Conservation (phyloP, 2,329 filamentous ascomycete genomes). For the Fusarium ambrosium region DNA sequence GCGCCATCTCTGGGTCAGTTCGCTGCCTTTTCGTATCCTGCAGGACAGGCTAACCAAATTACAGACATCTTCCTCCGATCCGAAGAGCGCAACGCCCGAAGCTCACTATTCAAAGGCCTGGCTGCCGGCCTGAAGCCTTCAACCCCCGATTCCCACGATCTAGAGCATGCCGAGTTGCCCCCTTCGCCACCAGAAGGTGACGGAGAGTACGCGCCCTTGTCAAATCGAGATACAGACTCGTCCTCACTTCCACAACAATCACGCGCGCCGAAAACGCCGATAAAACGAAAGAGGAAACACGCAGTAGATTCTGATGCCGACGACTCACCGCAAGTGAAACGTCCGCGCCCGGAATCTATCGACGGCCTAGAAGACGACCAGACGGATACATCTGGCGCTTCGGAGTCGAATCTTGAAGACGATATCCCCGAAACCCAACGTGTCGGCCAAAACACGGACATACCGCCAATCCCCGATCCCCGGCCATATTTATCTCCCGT, state of each 20-base stretch:
- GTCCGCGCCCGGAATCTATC: background rate
- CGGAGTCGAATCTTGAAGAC: background rate
- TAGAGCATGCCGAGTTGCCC: background rate
- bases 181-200: background rate
- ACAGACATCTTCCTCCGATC: background rate
- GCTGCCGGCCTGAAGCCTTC: background rate
- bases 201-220: background rate
- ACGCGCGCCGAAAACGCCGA: background rate
- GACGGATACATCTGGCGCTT: background rate
- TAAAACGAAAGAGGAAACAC: background rate
- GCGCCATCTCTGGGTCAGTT: background rate
- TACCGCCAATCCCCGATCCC: background rate
- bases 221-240: background rate
- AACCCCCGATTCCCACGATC: background rate
- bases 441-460: background rate
- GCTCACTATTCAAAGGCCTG: background rate
- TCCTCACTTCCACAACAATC: background rate
- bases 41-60: background rate
- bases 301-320: background rate
- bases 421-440: background rate
- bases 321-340: background rate
- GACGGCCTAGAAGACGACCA: background rate
- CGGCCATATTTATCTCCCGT: background rate
- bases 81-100: background rate
- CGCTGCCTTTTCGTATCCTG: background rate